Base-by-base conservation (phyloP, 106 monocot genomes). In the Dendrobium huoshanense region DNA sequence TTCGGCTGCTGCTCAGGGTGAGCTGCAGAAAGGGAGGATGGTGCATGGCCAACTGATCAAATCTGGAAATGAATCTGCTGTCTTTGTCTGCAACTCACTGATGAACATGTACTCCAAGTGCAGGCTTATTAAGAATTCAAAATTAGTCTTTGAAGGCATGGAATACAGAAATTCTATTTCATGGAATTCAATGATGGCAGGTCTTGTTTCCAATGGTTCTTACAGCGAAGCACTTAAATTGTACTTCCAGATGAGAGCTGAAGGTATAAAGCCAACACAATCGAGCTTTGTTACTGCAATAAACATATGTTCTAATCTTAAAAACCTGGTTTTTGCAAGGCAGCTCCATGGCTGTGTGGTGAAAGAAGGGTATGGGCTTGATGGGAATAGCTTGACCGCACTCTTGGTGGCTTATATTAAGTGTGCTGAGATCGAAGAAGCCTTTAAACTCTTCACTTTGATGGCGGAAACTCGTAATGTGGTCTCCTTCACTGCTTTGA, bases 41-140 rank as follows among this genome's bases (percentile, higher is more conserved):
- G 82, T 67, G 1, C 95, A 95, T 59, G 45, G 80, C 24, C 82
- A 81, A 20, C 5, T 88, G 18, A 74, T 92, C 25, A 90, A 88
- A 33, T 81, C 79, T 9, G 92, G 94, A 43, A 75, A 79, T 15
- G 68, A 84, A 67, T 78, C 83, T 1, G 68, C 89, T 3, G 67
- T 87, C 13, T 86, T 88, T 18, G 92, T 92, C 2, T 84, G 87
- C 68, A 94, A 91, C 73, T 85, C 92, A 9, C 80, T 97, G 82
- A 83, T 97, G 42, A 93, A 83, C 77, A 94, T 97, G 94, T 94
- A 97, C 80, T 87, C 87, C 4, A 97, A 94, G 56, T 94, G 90
- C 65, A 76, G 86, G 9, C 18, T 61, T 2, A 81, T 89, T 22
- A 58, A 44, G 19, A 85, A 89, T 13, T 86, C 88, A 0, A 80